Base-by-base conservation (phyloP, 139 green algal genomes). In the Marvania coccoides region DNA sequence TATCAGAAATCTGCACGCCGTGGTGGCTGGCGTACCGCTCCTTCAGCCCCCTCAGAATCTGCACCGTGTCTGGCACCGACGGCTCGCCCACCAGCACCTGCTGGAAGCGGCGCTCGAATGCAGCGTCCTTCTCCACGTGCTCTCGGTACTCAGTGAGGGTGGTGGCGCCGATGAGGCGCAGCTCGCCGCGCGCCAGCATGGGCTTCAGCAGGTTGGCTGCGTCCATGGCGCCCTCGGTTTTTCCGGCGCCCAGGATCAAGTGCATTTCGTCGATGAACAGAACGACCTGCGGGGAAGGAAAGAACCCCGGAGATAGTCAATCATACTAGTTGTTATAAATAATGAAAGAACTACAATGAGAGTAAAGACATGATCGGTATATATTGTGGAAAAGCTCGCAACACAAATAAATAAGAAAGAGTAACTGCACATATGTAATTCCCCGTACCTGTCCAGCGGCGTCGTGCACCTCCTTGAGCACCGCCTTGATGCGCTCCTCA, bases 201-300 rank as follows among this genome's bases (percentile, higher is more conserved):
- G 93, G 93, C 80, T 98, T 98, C 38, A 98, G 80, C 58, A 98
- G 77, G 72, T 98, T 97, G 40, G 87, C 91, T 9, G 91, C 93
- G 62, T 97, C 88, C 86, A 96, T 97, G 61, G 83, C 73, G 34
- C 89, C 86, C 33, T 95, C 87, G 2, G 83, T 71, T 48, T 85
- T 87, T 53, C 90, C 87, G 1, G 85, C 81, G 2, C 80, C 86
- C 34, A 78, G 48, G 30, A 93, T 71, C 30, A 89, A 62, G 76
- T 96, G 90, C 23, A 97, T 87, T 71, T 97, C 91, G 61, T 97
- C 91, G 47, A 98, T 95, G 74, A 98, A 98, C 19, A 98, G 80
- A 39, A 98, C 82, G 28, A 97, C 71, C 47, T 62, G 47, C 34
- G 10, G 6, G 23, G 48, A 2, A 58, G 8, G 48, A 35, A n/a